These are phyloP conservation scores for Daldinia childiae DNA, from an alignment of 495 filamentous ascomycete genomes.

Conservation along the genomic window DNA sequence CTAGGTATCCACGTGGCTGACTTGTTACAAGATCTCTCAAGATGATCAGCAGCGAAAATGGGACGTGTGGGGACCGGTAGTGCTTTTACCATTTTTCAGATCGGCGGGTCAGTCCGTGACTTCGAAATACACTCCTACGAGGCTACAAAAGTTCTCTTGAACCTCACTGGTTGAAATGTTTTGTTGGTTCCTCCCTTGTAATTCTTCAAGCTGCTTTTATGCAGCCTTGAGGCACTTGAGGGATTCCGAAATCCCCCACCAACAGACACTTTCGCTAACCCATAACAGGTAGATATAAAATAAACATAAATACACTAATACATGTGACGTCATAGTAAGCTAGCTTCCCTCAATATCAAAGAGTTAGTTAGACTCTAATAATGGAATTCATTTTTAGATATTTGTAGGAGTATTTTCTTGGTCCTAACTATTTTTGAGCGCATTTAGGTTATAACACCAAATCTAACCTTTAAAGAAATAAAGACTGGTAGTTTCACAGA, in stretches of 20 bases:
- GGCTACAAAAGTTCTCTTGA: neutral
- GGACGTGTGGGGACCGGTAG: too few relatives aligned
- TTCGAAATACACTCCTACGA: neutral
- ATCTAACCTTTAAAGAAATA: too few relatives aligned
- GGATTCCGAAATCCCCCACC: neutral
- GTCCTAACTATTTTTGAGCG: too few relatives aligned
- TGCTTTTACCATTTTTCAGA: neutral
- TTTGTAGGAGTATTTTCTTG: too few relatives aligned
- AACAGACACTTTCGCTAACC: neutral
- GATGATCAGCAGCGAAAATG: too few relatives aligned
- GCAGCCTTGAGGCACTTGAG: neutral
- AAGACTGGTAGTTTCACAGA: too few relatives aligned
- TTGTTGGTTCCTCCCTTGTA: neutral
- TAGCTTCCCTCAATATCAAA: neutral
- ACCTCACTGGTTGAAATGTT: neutral
- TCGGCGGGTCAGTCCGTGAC: neutral
- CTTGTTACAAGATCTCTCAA: too few relatives aligned
- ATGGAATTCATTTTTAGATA: too few relatives aligned
- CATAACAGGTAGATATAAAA: too few relatives aligned
- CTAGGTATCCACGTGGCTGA: too few relatives aligned
- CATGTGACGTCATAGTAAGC: neutral
- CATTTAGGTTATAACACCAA: too few relatives aligned
- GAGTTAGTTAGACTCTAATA: too few relatives aligned
- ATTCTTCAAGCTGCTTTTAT: neutral
- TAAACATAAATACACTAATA: neutral